Evolutionary conservation across 805 yeast species (phyloP).

Genomic region (Myxozyma mucilagina): DNA sequence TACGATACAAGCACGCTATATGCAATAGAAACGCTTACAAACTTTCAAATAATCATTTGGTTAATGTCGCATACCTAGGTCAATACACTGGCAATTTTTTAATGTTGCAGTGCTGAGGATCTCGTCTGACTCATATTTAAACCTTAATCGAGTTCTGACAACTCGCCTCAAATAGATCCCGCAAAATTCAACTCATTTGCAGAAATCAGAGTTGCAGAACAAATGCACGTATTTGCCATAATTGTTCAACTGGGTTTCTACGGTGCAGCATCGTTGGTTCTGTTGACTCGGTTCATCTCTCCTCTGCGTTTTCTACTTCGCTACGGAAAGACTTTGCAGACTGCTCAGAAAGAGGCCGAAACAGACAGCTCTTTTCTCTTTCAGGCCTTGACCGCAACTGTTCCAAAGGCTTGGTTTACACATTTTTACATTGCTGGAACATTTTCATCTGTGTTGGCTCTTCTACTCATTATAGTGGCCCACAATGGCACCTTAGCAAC

Average conservation of each 20-base stretch:
- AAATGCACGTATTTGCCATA: slow-evolving; percentile 14
- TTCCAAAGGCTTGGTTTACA: slow-evolving; percentile 40
- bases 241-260: slow-evolving; percentile 8
- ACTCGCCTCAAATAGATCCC: neutral
- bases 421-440: slow-evolving; percentile 39
- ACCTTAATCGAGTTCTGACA: neutral
- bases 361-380: neutral
- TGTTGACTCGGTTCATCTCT: slow-evolving; percentile 7
- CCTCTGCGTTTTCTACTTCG: slow-evolving; percentile 10
- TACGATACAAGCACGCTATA: no score
- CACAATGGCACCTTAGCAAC: neutral
- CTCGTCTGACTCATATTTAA: no score
- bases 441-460: neutral
- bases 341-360: neutral
- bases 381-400: slow-evolving; percentile 26
- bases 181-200: neutral
- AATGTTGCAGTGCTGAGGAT: no score
- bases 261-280: slow-evolving; percentile 10
- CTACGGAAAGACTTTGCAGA: slow-evolving; percentile 22
- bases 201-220: neutral
- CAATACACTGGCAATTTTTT: no score
- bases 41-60: no score
- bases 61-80: no score
- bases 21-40: no score
- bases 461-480: slow-evolving; percentile 3